phyloP scores from a whole-genome alignment of 2,329 filamentous ascomycete species.

The Cladosporium sphaerospermum region DNA sequence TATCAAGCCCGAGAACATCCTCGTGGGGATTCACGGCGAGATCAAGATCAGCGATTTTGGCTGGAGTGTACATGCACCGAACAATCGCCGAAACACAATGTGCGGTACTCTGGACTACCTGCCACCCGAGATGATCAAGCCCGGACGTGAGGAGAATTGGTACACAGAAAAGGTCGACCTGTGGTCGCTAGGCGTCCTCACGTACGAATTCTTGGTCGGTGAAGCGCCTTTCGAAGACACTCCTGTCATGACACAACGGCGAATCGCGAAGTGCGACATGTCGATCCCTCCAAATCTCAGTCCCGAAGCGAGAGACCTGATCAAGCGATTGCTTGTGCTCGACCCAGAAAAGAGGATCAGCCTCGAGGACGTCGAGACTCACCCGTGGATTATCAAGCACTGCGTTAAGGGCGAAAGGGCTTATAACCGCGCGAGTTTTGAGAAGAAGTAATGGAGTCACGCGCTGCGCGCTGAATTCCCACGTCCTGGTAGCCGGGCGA shows the following conservation, averaged over 20 bases:
- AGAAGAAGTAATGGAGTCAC: background rate
- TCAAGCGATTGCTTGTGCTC: constrained; percentile 82
- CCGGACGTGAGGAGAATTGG: constrained; percentile 70
- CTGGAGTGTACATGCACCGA: constrained; percentile 96
- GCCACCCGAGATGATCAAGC: constrained; percentile 93
- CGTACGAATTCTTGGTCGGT: constrained; percentile 92
- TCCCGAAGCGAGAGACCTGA: constrained; percentile 82
- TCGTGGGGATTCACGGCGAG: constrained; percentile 92
- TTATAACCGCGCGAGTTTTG: constrained; percentile 6
- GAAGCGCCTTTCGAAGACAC: constrained; percentile 97
- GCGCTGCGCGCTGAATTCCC: background rate
- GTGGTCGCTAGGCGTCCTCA: constrained; percentile 91
- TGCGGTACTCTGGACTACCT: constrained; percentile 97
- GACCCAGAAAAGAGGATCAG: constrained; percentile 91
- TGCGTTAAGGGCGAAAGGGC: constrained; percentile 54
- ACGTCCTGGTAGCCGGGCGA: background rate
- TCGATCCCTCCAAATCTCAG: constrained; percentile 85
- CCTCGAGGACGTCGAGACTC: constrained; percentile 78
- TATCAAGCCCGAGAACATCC: constrained; percentile 96
- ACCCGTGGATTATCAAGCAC: constrained; percentile 97
- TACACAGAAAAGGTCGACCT: constrained; percentile 95
- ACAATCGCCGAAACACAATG: constrained; percentile 88
- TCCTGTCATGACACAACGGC: constrained; percentile 84
- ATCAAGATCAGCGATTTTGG: constrained; percentile 98
- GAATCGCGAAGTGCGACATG: constrained; percentile 88